phyloP scores from a whole-genome alignment of 306 rosid genomes.

The Lotus japonicus region DNA sequence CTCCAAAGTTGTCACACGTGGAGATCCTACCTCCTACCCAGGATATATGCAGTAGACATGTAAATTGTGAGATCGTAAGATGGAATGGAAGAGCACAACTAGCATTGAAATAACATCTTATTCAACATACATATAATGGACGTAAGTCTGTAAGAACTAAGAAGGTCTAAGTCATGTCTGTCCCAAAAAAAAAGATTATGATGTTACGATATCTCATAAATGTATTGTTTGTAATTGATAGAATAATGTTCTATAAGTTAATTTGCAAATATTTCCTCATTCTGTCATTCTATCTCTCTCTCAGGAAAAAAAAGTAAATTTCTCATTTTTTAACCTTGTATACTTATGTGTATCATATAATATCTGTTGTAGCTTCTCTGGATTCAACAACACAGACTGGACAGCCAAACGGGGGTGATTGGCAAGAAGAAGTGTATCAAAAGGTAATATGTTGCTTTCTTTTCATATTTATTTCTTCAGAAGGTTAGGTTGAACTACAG shows the following conservation, averaged over 20 bases:
- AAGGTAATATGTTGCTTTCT: constrained; percentile 46
- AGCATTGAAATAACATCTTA: not conserved
- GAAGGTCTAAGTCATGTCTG: not conserved
- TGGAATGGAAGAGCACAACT: no score
- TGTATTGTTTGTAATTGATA: not conserved
- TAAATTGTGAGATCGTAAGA: not conserved
- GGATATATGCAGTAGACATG: not conserved
- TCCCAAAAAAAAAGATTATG: not conserved
- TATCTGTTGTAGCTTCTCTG: constrained; percentile 54
- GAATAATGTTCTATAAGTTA: not conserved
- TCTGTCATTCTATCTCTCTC: no score
- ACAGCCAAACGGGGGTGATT: constrained; percentile 66
- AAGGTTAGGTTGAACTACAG: not conserved
- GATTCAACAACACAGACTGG: constrained; percentile 93
- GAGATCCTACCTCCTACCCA: not conserved
- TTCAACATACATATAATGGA: not conserved
- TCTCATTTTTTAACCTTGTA: constrained; percentile 1
- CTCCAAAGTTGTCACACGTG: not conserved
- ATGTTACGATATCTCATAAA: constrained; percentile 2
- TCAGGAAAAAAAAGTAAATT: not conserved
- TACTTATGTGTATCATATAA: not conserved
- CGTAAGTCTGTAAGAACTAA: not conserved
- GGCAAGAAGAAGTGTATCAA: constrained; percentile 86
- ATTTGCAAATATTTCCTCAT: not conserved
- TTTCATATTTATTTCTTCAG: not conserved